Evolutionary conservation across 169 alveolate genomes (phyloP).

Genomic region (Plasmodium coatneyi): DNA sequence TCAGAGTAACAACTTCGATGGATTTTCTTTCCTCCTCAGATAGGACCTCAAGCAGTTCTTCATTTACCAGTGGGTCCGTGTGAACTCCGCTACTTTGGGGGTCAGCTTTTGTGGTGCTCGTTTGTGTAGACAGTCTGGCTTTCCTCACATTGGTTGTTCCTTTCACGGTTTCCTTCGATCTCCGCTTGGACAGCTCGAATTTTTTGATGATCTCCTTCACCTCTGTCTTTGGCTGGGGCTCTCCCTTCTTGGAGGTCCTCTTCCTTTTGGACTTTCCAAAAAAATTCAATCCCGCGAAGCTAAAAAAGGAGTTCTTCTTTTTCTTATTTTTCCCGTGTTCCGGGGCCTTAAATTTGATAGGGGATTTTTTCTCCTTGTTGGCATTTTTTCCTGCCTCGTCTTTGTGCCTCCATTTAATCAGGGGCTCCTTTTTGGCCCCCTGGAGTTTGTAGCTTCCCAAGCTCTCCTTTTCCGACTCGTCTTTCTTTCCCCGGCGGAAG

Average conservation of each 20-base stretch:
- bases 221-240: background rate
- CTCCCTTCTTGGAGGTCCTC: background rate
- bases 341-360: background rate
- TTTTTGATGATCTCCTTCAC: background rate
- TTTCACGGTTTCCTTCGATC: background rate
- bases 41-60: background rate
- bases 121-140: background rate
- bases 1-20: background rate
- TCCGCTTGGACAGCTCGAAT: background rate
- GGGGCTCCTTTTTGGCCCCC: background rate
- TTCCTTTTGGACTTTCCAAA: constrained; percentile 6
- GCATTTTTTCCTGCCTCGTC: background rate
- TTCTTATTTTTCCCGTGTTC: background rate
- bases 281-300: constrained; percentile 11
- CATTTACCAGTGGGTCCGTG: background rate
- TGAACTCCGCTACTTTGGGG: background rate
- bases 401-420: background rate
- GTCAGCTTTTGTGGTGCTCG: background rate
- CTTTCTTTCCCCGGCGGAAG: constrained; percentile 6
- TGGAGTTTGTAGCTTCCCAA: background rate
- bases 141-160: background rate
- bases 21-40: background rate
- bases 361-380: background rate
- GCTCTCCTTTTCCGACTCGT: background rate
- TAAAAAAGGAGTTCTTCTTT: constrained; percentile 14